phyloP scores from a whole-genome alignment of 148 eudicot species.

The Amaranthus hypochondriacus region DNA sequence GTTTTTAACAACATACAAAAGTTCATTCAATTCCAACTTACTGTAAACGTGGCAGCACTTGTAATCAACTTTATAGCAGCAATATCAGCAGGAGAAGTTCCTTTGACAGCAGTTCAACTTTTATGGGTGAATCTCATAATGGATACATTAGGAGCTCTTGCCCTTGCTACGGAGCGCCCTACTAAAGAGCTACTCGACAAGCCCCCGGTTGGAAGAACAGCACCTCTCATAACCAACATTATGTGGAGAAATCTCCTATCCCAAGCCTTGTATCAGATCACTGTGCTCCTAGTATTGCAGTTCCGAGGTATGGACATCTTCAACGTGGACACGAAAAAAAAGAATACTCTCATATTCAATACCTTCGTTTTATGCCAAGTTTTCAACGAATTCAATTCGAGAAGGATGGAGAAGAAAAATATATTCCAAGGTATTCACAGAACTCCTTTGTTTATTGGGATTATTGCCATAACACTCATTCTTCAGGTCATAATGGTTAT shows the following conservation, averaged over 20 bases:
- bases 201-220: constrained; percentile 68
- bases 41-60: constrained; percentile 80
- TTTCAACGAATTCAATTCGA: constrained; percentile 76
- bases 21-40: constrained; percentile 81
- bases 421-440: constrained; percentile 53
- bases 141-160: constrained; percentile 84
- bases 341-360: constrained; percentile 72
- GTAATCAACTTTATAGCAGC: constrained; percentile 77
- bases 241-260: constrained; percentile 83
- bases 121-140: constrained; percentile 87
- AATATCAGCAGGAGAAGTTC: constrained; percentile 74
- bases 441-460: constrained; percentile 61
- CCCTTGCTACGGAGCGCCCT: constrained; percentile 77
- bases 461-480: constrained; percentile 49
- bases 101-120: constrained; percentile 69
- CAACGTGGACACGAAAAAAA: constrained; percentile 40
- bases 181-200: constrained; percentile 58
- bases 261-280: constrained; percentile 65
- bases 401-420: constrained; percentile 63
- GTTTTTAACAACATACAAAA: constrained; percentile 78
- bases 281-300: constrained; percentile 58
- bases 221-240: constrained; percentile 64
- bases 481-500: constrained; percentile 85
- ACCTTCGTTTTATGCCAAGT: constrained; percentile 81
- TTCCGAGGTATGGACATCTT: constrained; percentile 61